Evolutionary conservation across 345 rosid genomes (phyloP).

Genomic region (Salix purpurea): DNA sequence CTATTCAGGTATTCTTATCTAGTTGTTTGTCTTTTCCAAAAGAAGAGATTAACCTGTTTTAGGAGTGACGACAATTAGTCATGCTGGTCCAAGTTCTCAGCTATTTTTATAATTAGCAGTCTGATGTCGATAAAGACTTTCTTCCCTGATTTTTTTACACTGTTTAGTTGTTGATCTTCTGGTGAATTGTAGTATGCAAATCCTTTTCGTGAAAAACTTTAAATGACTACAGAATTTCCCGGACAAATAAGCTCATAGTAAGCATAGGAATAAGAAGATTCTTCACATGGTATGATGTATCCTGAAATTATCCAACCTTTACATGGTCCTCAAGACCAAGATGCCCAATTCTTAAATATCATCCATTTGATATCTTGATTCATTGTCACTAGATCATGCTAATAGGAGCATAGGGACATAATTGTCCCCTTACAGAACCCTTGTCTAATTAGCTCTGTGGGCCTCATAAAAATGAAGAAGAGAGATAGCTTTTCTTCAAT

Average conservation of each 20-base stretch:
- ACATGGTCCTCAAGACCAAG: background rate
- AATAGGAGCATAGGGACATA: background rate
- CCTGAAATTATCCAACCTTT: background rate
- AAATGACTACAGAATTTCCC: background rate
- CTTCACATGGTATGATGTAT: background rate
- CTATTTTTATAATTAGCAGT: background rate
- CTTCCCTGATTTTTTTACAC: background rate
- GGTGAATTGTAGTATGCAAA: background rate
- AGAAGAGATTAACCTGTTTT: background rate
- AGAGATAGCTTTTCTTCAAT: background rate
- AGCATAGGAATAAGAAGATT: background rate
- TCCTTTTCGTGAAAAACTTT: background rate
- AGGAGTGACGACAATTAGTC: background rate
- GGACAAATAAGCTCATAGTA: background rate
- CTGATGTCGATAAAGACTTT: background rate
- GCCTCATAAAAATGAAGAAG: background rate
- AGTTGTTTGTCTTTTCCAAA: background rate
- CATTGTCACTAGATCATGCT: background rate
- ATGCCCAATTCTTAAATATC: background rate
- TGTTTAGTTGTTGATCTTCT: background rate
- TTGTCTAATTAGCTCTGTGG: background rate
- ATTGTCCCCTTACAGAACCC: background rate
- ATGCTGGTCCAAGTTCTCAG: background rate
- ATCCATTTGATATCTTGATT: background rate
- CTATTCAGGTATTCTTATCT: constrained; percentile 58